Conservation (phyloP, 1,139 yeast species). For the Debaryomyces subglobosus region DNA sequence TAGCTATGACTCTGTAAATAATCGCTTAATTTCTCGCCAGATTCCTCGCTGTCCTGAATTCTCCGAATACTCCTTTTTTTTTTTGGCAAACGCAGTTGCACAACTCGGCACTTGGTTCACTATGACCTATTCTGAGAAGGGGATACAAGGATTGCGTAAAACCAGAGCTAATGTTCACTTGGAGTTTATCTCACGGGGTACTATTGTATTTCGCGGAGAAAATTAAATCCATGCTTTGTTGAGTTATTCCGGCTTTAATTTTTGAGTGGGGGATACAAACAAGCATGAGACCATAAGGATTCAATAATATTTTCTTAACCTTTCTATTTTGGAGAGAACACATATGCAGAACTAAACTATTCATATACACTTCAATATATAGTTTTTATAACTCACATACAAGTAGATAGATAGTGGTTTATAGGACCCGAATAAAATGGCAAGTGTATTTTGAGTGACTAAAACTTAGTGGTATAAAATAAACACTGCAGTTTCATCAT, state of each 20-base stretch:
- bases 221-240: neutral
- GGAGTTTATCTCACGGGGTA: neutral
- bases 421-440: too few species aligned
- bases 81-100: neutral
- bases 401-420: too few species aligned
- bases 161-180: neutral
- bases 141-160: neutral
- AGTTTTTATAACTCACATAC: too few species aligned
- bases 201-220: neutral
- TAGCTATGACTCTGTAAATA: neutral
- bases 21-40: neutral
- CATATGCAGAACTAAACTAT: neutral
- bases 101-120: neutral
- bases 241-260: neutral
- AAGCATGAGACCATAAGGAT: neutral
- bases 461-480: too few species aligned
- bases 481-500: too few species aligned
- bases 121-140: neutral
- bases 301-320: neutral
- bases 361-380: too few species aligned
- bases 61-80: neutral
- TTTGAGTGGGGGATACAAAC: neutral
- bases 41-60: neutral
- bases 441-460: too few species aligned
- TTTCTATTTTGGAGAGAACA: neutral